Base-by-base conservation (phyloP, 805 yeast species). In the Teunomyces barrocoloradensis region DNA sequence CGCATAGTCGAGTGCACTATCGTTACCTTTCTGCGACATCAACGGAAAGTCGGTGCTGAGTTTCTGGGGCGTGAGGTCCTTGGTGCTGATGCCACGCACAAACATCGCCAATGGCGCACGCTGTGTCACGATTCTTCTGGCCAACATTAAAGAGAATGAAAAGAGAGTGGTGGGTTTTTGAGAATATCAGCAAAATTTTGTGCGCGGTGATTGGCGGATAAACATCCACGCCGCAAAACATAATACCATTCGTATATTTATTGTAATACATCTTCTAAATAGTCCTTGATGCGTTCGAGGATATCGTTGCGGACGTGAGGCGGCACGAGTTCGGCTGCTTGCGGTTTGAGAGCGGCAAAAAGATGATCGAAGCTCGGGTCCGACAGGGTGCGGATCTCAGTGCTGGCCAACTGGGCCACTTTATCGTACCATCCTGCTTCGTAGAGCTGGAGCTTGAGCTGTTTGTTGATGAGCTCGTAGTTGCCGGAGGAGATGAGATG, bases 351-450 rank as follows among this genome's bases (percentile, higher is more conserved):
- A 27, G 71, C 67, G 10, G 74, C 58, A 38, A 79, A 69, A 11
- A 88, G 61, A 33, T 73, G 73, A 3, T 78, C 79, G 51, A 84
- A 84, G 53, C 74, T 82, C 23, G 44, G 39, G 17, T 51, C 56
- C 20, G 71, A 70, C n/a, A 63, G 56, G 25, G 68, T 62, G n/a
- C 75, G 69, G 59, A 77, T 77, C 62, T 66, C 78, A 49, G 51
- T 59, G 42, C 64, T 64, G 3, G 95, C 86, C 36, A 85, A 55
- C 34, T 75, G 77, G 40, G 80, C 74, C 23, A 91, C 82, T 46
- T 84, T 76, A 55, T 89, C 96, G 50, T 80, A 81, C 97, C 97
- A 91, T 5, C 97, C 97, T 1, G 85, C 77, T 59, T 87, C 86
- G 44, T 82, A 77, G 9, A 91, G 75, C 57, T 79, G 80, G 46